phyloP scores from a whole-genome alignment of 345 rosid genomes.

The Schrenkiella parvula region DNA sequence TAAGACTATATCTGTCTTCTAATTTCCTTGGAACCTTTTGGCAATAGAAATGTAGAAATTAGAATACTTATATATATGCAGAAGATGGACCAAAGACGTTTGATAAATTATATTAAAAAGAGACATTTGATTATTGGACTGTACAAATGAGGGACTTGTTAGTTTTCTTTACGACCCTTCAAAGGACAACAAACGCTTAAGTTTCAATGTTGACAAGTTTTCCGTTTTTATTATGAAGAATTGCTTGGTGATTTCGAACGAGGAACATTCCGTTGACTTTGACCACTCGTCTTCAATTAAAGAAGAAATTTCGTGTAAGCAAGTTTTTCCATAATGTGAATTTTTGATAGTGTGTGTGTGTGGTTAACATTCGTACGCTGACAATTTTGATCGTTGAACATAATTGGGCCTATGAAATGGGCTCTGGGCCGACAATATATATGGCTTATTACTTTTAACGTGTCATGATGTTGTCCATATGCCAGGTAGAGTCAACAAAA shows the following conservation, averaged over 20 bases:
- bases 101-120: not conserved
- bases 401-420: slow-evolving; percentile 1
- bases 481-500: no score
- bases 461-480: not conserved
- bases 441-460: not conserved
- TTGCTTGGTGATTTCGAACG: slow-evolving; percentile 8
- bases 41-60: not conserved
- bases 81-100: not conserved
- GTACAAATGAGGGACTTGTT: not conserved
- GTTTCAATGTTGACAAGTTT: slow-evolving; percentile 28
- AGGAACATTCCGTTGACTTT: slow-evolving; percentile 21
- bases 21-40: not conserved
- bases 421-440: not conserved
- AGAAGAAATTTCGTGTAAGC: not conserved
- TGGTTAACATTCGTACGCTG: not conserved
- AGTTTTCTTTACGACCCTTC: not conserved
- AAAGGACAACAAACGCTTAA: not conserved
- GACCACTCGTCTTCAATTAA: slow-evolving; percentile 12
- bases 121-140: not conserved
- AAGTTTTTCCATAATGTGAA: not conserved
- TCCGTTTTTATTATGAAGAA: not conserved
- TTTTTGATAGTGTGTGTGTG: not conserved
- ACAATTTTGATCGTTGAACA: not conserved
- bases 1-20: not conserved
- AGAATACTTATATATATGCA: not conserved